phyloP scores from a whole-genome alignment of 306 rosid species.

The Dryas alaskensis region DNA sequence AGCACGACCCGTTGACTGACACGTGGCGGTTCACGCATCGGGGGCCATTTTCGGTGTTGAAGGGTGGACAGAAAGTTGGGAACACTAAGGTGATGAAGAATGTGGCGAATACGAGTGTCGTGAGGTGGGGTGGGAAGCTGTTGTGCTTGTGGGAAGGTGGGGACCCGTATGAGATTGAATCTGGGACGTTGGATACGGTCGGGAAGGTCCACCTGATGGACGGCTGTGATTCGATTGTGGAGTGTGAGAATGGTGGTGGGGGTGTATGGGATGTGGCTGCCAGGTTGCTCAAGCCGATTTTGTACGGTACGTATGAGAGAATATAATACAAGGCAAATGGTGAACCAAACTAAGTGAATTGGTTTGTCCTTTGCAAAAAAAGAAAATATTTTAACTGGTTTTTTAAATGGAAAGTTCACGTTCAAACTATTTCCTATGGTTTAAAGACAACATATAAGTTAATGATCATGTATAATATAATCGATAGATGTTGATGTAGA shows the following conservation, averaged over 20 bases:
- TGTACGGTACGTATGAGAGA: slow-evolving; percentile 49
- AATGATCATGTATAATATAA: no score
- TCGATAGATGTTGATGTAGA: no score
- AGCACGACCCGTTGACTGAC: slow-evolving; percentile 50
- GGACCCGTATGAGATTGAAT: slow-evolving; percentile 75
- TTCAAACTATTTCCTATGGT: background rate
- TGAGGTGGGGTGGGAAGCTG: slow-evolving; percentile 66
- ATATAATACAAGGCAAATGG: background rate
- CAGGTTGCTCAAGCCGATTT: slow-evolving; percentile 60
- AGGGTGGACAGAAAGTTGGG: slow-evolving; percentile 77
- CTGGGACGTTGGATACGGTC: slow-evolving; percentile 57
- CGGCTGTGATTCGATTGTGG: slow-evolving; percentile 23
- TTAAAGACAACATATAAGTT: no score
- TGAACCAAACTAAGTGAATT: background rate
- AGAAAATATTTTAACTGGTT: background rate
- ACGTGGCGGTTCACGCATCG: slow-evolving; percentile 76
- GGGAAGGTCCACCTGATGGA: slow-evolving; percentile 45
- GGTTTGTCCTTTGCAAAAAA: background rate
- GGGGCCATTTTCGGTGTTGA: slow-evolving; percentile 88
- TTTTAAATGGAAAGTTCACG: background rate
- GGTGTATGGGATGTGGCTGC: slow-evolving; percentile 70
- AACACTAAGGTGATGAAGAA: slow-evolving; percentile 97
- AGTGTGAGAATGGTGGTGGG: background rate
- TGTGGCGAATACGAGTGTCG: slow-evolving; percentile 89
- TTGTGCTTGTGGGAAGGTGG: slow-evolving; percentile 98